Evolutionary conservation across 495 filamentous ascomycete genomes (phyloP).

Genomic region (Aspergillus panamensis): DNA sequence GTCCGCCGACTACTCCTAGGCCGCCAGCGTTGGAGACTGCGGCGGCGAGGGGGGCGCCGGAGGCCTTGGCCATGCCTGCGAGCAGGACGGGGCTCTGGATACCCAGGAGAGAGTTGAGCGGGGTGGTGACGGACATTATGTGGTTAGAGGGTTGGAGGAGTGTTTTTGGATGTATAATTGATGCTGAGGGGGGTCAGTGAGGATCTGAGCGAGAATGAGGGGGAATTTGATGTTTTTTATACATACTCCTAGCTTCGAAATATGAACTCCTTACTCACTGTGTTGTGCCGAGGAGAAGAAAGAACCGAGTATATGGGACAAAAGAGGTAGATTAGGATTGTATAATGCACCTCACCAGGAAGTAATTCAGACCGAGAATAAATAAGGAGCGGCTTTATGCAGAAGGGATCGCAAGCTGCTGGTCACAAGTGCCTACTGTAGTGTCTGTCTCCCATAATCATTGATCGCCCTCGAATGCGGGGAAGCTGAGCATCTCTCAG

Average conservation of each 20-base stretch:
- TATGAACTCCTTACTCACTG: too few species aligned
- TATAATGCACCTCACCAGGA: too few species aligned
- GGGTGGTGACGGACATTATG: slow-evolving; percentile 62
- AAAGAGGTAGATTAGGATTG: background rate
- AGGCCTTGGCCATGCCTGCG: slow-evolving; percentile 84
- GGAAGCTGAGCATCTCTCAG: background rate
- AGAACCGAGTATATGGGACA: background rate
- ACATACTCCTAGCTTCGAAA: background rate
- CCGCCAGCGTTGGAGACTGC: slow-evolving; percentile 88
- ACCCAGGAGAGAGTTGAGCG: slow-evolving; percentile 66
- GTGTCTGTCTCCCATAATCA: background rate
- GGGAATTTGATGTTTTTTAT: background rate
- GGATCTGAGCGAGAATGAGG: background rate
- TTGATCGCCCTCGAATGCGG: background rate
- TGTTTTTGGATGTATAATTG: background rate
- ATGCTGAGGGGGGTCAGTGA: too few species aligned
- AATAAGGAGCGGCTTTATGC: background rate
- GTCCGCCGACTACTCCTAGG: slow-evolving; percentile 78
- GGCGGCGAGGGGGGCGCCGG: slow-evolving; percentile 71
- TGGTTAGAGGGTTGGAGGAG: background rate
- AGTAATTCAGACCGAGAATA: background rate
- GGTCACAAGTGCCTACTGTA: background rate
- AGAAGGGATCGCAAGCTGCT: background rate
- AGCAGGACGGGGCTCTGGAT: slow-evolving; percentile 82
- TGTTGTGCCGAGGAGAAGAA: background rate